Conservation (phyloP, 108 stramenopile genomes). For the Mediolabrus comicus region DNA sequence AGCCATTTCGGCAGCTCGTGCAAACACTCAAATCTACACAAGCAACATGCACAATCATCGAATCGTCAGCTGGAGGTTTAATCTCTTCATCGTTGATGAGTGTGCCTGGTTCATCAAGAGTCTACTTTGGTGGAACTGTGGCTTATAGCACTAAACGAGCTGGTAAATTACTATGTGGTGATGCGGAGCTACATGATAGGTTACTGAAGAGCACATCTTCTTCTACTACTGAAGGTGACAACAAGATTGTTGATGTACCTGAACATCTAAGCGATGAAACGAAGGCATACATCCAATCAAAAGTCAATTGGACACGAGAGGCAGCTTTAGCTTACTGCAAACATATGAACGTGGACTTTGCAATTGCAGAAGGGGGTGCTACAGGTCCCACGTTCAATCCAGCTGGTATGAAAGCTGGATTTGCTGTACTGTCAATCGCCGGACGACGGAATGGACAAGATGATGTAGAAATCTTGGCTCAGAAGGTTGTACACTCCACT, state of each 20-base stretch:
- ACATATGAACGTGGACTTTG: constrained; percentile 21
- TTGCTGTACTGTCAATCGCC: constrained; percentile 72
- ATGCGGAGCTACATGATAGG: constrained; percentile 43
- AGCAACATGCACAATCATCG: constrained; percentile 72
- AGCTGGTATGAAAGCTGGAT: constrained; percentile 59
- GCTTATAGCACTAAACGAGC: constrained; percentile 66
- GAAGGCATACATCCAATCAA: constrained; percentile 62
- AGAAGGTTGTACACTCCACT: constrained; percentile 53
- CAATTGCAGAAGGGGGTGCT: constrained; percentile 81
- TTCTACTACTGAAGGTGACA: constrained; percentile 7
- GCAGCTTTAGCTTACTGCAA: constrained; percentile 66
- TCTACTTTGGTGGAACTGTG: constrained; percentile 76
- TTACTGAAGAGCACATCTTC: constrained; percentile 18
- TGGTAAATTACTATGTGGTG: constrained; percentile 57
- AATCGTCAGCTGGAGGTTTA: constrained; percentile 75
- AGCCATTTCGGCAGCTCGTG: constrained; percentile 56
- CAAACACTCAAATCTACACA: constrained; percentile 46
- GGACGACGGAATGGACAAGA: constrained; percentile 29
- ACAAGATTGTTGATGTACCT: background rate
- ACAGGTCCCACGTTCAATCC: constrained; percentile 83
- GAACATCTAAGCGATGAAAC: constrained; percentile 34
- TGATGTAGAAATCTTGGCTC: constrained; percentile 49
- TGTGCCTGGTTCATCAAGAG: constrained; percentile 63
- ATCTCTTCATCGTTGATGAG: constrained; percentile 71
- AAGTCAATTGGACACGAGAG: constrained; percentile 65